Conservation (phyloP, 140 eudicot species). For the Ambrosia hybrid region DNA sequence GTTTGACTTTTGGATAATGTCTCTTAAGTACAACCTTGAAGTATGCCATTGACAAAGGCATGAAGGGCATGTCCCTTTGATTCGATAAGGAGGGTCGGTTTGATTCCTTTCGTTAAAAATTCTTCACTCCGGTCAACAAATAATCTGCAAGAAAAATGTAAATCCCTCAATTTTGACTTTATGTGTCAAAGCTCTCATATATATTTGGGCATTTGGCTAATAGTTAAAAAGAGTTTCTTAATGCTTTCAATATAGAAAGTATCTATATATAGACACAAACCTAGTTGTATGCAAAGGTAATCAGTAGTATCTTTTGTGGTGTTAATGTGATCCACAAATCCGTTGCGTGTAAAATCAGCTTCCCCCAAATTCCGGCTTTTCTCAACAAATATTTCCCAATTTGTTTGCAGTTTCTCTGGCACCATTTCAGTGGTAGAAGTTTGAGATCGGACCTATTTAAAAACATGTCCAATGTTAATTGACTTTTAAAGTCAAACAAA, state of each 20-base stretch:
- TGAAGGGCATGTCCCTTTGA: constrained; percentile 96
- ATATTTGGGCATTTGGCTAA: no score
- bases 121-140: constrained; percentile 52
- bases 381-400: constrained; percentile 77
- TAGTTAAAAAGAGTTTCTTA: neutral
- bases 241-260: no score
- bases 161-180: no score
- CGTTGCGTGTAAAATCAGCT: constrained; percentile 63
- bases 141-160: constrained; percentile 44
- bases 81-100: constrained; percentile 56
- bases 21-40: constrained; percentile 60
- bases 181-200: no score
- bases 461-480: neutral
- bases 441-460: constrained; percentile 68
- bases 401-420: constrained; percentile 53
- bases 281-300: constrained; percentile 92
- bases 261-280: constrained; percentile 48
- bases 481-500: constrained; percentile 21
- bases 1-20: constrained; percentile 12
- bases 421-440: constrained; percentile 71
- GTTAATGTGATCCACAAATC: constrained; percentile 93
- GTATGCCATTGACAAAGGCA: constrained; percentile 72
- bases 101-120: constrained; percentile 47
- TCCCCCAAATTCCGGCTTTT: constrained; percentile 74
- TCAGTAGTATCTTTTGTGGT: constrained; percentile 95